phyloP scores from a whole-genome alignment of 1,284 basidiomycete species.

The Ceratobasidium sp. region DNA sequence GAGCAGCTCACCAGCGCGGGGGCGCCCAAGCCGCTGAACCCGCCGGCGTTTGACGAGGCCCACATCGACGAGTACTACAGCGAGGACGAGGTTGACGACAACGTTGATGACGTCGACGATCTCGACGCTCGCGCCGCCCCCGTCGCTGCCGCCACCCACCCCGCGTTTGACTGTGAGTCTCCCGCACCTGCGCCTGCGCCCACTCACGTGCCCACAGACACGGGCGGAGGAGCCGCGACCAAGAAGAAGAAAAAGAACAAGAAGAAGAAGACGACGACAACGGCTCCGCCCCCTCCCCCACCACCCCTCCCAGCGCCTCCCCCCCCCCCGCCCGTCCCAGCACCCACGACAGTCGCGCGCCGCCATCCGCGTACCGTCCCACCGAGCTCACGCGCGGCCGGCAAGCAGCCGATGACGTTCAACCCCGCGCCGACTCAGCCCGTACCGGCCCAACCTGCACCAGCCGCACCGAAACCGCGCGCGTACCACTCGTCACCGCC shows the following conservation, averaged over 20 bases:
- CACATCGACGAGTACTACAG: constrained; percentile 63
- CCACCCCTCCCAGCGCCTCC: constrained; percentile 53
- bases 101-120: constrained; percentile 60
- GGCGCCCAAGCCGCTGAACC: constrained; percentile 51
- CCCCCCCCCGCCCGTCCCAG: constrained; percentile 50
- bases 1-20: constrained; percentile 66
- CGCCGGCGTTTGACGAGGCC: constrained; percentile 50
- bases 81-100: constrained; percentile 64
- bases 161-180: constrained; percentile 31
- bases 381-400: constrained; percentile 76
- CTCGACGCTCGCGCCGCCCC: constrained; percentile 51
- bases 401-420: constrained; percentile 81
- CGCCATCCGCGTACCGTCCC: constrained; percentile 51
- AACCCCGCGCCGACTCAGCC: constrained; percentile 53
- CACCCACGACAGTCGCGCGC: constrained; percentile 52
- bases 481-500: constrained; percentile 76
- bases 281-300: constrained; percentile 50
- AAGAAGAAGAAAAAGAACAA: constrained; percentile 59
- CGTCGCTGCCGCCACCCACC: constrained; percentile 43
- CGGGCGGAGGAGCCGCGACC: constrained; percentile 39
- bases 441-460: constrained; percentile 57
- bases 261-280: constrained; percentile 55
- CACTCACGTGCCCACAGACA: constrained; percentile 33
- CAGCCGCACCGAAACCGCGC: constrained; percentile 61
- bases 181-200: constrained; percentile 19